These are phyloP conservation scores for Actinomucor elegans DNA, from an alignment of 371 early-diverging fungal species.

Conservation along the genomic window DNA sequence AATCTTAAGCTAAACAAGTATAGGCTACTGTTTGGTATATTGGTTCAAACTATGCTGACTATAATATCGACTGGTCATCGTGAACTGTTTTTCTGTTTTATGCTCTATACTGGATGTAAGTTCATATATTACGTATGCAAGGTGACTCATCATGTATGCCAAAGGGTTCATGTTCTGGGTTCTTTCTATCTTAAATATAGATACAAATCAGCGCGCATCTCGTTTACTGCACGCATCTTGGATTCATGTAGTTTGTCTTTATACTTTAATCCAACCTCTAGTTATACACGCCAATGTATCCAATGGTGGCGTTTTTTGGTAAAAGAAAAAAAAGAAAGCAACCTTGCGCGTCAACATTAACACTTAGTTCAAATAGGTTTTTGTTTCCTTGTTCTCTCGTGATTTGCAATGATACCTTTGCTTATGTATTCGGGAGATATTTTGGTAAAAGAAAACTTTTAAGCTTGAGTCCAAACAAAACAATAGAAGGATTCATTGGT, in stretches of 20 bases:
- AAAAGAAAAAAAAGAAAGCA: background rate
- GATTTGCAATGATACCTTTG: slow-evolving; percentile 29
- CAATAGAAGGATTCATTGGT: slow-evolving; percentile 32
- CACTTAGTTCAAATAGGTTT: slow-evolving; percentile 15
- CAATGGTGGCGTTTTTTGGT: slow-evolving; percentile 35
- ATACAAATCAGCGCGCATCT: background rate
- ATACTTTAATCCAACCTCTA: slow-evolving; percentile 21
- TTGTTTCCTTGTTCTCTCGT: slow-evolving; percentile 28
- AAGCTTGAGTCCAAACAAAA: slow-evolving; percentile 30
- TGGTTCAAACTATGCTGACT: background rate
- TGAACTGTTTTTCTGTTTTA: background rate
- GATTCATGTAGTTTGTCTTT: slow-evolving; percentile 27
- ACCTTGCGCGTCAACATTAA: background rate
- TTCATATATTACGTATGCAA: background rate
- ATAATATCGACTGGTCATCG: background rate
- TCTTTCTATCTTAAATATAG: background rate
- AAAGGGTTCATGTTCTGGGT: slow-evolving; percentile 18
- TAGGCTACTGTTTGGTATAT: background rate
- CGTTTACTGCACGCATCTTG: slow-evolving; percentile 22
- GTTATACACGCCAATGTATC: slow-evolving; percentile 25
- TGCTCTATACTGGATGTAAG: slow-evolving; percentile 8
- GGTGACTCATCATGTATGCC: background rate
- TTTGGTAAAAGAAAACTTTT: slow-evolving; percentile 16
- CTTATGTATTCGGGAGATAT: slow-evolving; percentile 24
- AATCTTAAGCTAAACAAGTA: background rate